Evolutionary conservation across 2,329 filamentous ascomycete species (phyloP), one percentile per base, ranked within the genome.

Genomic region (Colletotrichum viniferum): DNA sequence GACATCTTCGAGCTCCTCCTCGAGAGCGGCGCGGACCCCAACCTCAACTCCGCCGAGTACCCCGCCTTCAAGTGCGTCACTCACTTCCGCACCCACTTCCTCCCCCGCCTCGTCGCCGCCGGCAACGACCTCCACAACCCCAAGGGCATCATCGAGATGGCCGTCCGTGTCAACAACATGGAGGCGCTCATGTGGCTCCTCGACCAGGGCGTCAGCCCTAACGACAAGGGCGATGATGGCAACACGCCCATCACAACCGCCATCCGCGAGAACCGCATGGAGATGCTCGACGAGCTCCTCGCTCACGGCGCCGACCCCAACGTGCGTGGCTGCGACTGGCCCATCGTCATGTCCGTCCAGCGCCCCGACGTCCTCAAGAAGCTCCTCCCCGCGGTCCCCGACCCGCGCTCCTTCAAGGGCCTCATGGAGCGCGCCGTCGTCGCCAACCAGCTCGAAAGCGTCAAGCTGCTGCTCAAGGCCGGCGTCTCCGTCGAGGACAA

Each of bases 401-500:
- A 92, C 78, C 89, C 90, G 3, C 89, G 89, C 16, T 88, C 90
- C 6, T 92, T 92, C 85, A 92, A 92, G 82, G 92, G 92, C 8
- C 89, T 93, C 1, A 87, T 94, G 81, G 92, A 94, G 79, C 90
- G 91, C 87, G 92, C 92, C 3, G 92, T 94, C 9, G 87, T 90
- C 1, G 92, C 92, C 21, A 89, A 93, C 81, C 88, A 94, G 82
- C 87, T 94, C 16, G 91, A 93, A 75, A 92, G 90, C 43, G 87
- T 94, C 82, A 93, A 93, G 83, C 83, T 94, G 61, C 87, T 94
- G 38, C 86, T 94, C 18, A 87, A 85, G 18, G 91, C 92, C 0
- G 93, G 93, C 16, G 90, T 94, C 21, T 92, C 88, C 55, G 91
- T 94, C 70, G 92, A 94, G 81, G 93, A 94, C 83, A 92, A 92